Percentiles rank a stretch among this genome's conserved stretches.
These are phyloP conservation scores for Parastagonospora nodorum DNA, from an alignment of 2,329 filamentous ascomycete genomes.

Conservation along the genomic window DNA sequence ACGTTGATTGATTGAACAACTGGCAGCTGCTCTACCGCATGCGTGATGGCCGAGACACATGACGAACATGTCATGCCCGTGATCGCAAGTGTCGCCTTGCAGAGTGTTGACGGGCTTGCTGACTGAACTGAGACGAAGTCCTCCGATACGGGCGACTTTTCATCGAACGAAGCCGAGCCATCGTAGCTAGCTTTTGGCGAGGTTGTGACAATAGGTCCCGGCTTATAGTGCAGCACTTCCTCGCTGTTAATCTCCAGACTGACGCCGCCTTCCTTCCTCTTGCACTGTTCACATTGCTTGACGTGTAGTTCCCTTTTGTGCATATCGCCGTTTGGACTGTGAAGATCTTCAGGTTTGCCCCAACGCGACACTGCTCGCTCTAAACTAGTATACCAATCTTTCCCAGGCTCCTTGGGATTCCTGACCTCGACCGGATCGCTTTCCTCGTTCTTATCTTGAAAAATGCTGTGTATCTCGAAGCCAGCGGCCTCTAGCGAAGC, in stretches of 20 bases:
- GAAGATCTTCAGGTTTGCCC: constrained; percentile 19
- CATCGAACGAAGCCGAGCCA: constrained; percentile 9
- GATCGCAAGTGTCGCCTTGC: constrained; percentile 54
- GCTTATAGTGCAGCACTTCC: constrained; percentile 16
- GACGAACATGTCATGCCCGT: constrained; percentile 66
- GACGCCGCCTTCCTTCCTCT: constrained; percentile 34
- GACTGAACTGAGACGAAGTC: constrained; percentile 25
- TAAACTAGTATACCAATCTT: constrained; percentile 41
- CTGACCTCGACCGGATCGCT: constrained; percentile 20
- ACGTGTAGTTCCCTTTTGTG: constrained; percentile 38
- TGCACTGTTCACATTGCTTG: constrained; percentile 43
- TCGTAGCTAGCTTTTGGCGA: constrained; percentile 18
- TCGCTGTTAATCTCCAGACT: constrained; percentile 12
- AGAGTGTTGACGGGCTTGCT: constrained; percentile 4
- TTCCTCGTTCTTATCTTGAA: constrained; percentile 31
- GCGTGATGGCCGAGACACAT: constrained; percentile 58
- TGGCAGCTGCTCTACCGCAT: constrained; percentile 53
- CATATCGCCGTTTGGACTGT: constrained; percentile 27
- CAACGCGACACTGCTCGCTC: constrained; percentile 43
- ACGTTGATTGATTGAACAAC: constrained; percentile 56
- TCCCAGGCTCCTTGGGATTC: constrained; percentile 14
- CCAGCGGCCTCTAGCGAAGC: constrained; percentile 60
- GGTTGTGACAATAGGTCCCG: constrained; percentile 13
- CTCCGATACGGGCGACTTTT: constrained; percentile 16
- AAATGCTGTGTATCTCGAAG: constrained; percentile 63